phyloP scores from a whole-genome alignment of 2,329 filamentous ascomycete genomes.

The Zasmidium angulare region DNA sequence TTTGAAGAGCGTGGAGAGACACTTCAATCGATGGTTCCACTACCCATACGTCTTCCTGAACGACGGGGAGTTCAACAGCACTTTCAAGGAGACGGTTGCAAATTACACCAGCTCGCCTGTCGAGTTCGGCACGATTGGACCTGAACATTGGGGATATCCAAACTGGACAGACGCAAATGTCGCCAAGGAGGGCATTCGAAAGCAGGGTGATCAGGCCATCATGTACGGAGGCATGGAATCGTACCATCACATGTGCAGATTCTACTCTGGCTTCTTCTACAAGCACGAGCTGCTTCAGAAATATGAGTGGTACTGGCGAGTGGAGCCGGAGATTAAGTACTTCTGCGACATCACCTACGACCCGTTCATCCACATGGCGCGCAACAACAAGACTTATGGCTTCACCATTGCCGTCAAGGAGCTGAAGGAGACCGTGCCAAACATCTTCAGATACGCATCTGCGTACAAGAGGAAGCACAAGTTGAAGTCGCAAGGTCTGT shows the following conservation, averaged over 20 bases:
- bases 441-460: constrained; percentile 98
- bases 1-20: constrained; percentile 94
- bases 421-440: constrained; percentile 93
- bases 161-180: constrained; percentile 95
- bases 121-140: constrained; percentile 91
- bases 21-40: constrained; percentile 98
- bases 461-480: constrained; percentile 95
- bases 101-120: constrained; percentile 87
- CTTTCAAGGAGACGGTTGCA: constrained; percentile 81
- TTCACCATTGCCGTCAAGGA: constrained; percentile 99
- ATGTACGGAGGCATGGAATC: constrained; percentile 99
- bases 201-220: constrained; percentile 94
- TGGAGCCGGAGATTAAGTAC: constrained; percentile 99
- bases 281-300: constrained; percentile 92
- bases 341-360: constrained; percentile 99
- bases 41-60: constrained; percentile 99
- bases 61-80: constrained; percentile 93
- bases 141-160: constrained; percentile 92
- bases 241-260: constrained; percentile 98
- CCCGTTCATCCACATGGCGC: constrained; percentile 92
- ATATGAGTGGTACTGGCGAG: constrained; percentile 99
- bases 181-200: constrained; percentile 91
- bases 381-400: constrained; percentile 94
- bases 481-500: constrained; percentile 84
- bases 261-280: constrained; percentile 99